Base-by-base conservation (phyloP, 2,329 filamentous ascomycete species). In the Dactylellina parvicollis region DNA sequence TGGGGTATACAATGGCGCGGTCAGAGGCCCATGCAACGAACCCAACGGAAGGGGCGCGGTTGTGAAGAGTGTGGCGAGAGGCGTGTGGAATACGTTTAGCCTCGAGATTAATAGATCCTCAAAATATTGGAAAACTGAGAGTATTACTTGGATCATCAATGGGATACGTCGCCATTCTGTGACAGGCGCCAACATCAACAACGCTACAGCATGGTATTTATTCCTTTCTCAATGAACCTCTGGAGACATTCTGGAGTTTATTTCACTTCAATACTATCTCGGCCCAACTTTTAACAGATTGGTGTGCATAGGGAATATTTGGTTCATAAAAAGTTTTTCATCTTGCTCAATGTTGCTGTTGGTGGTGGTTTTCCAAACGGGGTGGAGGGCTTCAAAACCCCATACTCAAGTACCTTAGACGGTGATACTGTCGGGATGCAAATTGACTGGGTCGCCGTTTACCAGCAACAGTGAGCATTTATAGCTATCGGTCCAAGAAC, bases 271-370 rank as follows among this genome's bases (percentile, higher is more conserved):
- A 12, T 2, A 52, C 9, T 34, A 52, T 52, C 32, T 36, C 10
- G 22, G 18, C 22, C n/a, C n/a, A n/a, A n/a, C n/a, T n/a, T n/a
- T n/a, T 28, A 32, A 20, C 20, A 30, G 3, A 50, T 9, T 22
- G 9, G 4, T 16, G 9, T n/a, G 5, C 16, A 77, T 78, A 9
- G 82, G 81, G 81, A 64, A 49, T 0, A 74, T 75, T 38, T 64
- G 81, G 4, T 78, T 78, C 7, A 78, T 75, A 44, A 75, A 75
- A 59, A 71, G 54, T 24, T 80, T 80, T 76, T 82, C 75, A 71
- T 83, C 12, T 47, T 83, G 34, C 74, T 83, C 10, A 82, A 83
- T 64, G 79, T 82, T 8, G 81, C 81, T n/a, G 79, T 83, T 2
- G 81, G 81, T 14, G 81, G 81, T 20, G 66, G 77, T 18, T 81